These are phyloP conservation scores for Cladophialophora bantiana DNA, from an alignment of 2,329 filamentous ascomycete genomes.

Conservation along the genomic window DNA sequence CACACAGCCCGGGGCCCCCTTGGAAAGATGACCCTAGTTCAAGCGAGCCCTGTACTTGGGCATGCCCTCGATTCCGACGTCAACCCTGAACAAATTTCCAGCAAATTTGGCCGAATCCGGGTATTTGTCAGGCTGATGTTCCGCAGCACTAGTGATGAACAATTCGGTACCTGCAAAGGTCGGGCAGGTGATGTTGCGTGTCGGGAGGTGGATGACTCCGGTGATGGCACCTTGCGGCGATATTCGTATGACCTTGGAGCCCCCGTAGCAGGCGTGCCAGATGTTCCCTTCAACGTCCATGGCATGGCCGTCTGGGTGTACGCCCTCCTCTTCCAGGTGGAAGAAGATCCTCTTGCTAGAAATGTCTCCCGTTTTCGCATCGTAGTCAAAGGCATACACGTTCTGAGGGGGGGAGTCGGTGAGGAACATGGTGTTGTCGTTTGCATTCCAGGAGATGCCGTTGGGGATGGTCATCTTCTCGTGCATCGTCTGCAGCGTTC, in stretches of 20 bases:
- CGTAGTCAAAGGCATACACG: conserved; percentile 79
- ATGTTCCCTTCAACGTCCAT: conserved; percentile 84
- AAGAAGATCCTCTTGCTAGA: conserved; percentile 76
- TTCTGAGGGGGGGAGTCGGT: conserved; percentile 76
- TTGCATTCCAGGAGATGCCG: conserved; percentile 79
- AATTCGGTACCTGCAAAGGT: conserved; percentile 77
- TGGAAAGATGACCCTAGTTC: conserved; percentile 17
- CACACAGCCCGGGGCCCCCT: not conserved
- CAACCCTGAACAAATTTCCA: conserved; percentile 64
- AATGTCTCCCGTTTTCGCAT: conserved; percentile 67
- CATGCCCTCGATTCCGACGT: conserved; percentile 61
- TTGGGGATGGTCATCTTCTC: conserved; percentile 79
- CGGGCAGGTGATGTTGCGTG: conserved; percentile 79
- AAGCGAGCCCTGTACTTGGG: conserved; percentile 70
- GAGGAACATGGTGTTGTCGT: conserved; percentile 78
- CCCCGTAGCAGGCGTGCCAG: conserved; percentile 88
- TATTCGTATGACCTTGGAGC: conserved; percentile 76
- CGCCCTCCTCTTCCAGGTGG: conserved; percentile 66
- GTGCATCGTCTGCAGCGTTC: conserved; percentile 65
- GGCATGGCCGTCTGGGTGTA: conserved; percentile 80
- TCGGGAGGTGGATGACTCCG: conserved; percentile 78
- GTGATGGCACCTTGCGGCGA: conserved; percentile 72
- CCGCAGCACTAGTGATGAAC: conserved; percentile 80
- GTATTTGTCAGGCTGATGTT: conserved; percentile 68
- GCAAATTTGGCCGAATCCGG: conserved; percentile 68